A percentile compares a stretch with the other conserved stretches of the same genome.
Conservation (phyloP, 2,329 filamentous ascomycete genomes). For the Tolypocladium tundrense region DNA sequence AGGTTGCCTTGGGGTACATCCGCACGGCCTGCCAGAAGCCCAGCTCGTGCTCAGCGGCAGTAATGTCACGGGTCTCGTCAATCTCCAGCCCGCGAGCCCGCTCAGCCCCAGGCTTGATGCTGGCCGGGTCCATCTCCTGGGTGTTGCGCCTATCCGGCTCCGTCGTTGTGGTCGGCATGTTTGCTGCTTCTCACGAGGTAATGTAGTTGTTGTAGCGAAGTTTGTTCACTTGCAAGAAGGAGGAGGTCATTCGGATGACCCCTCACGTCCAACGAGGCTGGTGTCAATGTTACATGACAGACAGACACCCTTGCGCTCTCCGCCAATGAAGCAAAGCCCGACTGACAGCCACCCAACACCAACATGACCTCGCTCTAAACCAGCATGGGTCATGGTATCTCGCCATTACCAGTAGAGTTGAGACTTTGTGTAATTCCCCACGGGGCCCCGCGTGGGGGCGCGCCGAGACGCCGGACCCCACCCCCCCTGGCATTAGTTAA, state of each 20-base stretch:
- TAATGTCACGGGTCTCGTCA: neutral
- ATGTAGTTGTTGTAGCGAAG: neutral
- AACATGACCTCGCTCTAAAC: neutral
- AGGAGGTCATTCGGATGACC: neutral
- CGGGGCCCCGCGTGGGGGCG: neutral
- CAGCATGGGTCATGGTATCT: neutral
- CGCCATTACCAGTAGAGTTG: neutral
- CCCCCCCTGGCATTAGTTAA: no score
- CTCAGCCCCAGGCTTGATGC: neutral
- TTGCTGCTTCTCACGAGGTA: neutral
- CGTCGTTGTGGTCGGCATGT: neutral
- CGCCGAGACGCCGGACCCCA: no score
- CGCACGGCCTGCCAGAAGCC: constrained; percentile 28
- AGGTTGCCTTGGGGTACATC: constrained; percentile 34
- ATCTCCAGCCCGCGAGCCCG: neutral
- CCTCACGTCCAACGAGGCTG: neutral
- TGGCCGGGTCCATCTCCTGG: no score
- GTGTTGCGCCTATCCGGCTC: no score
- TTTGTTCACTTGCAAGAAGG: neutral
- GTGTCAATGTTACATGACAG: neutral
- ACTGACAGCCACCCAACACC: neutral
- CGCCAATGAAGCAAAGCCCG: neutral
- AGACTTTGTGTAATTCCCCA: neutral
- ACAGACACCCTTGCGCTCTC: neutral
- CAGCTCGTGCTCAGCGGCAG: constrained; percentile 25